phyloP scores from a whole-genome alignment of 257 asterid species.

The Solanum neorickii region DNA sequence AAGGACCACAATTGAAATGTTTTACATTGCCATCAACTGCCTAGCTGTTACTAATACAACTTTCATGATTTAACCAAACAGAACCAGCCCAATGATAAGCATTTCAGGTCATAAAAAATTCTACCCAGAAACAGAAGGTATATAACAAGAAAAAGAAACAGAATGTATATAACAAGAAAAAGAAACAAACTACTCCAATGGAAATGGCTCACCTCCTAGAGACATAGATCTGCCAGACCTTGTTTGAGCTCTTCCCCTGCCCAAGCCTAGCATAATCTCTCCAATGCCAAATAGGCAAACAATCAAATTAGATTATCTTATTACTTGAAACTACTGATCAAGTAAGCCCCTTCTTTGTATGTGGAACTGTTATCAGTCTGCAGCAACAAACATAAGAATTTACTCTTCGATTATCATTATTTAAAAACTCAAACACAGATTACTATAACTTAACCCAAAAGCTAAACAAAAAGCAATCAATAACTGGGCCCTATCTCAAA shows the following conservation, averaged over 20 bases:
- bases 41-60: neutral
- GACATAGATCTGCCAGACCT: slow-evolving; percentile 21
- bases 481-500: neutral
- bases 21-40: neutral
- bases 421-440: neutral
- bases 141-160: neutral
- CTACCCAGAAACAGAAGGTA: neutral
- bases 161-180: neutral
- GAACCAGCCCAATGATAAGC: neutral
- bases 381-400: neutral
- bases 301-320: neutral
- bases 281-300: neutral
- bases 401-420: neutral
- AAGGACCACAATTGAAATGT: neutral
- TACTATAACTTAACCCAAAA: neutral
- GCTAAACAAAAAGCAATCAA: neutral
- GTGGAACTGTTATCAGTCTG: neutral
- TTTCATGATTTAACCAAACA: neutral
- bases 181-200: neutral
- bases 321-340: neutral
- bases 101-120: neutral
- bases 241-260: slow-evolving; percentile 18
- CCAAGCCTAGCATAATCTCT: slow-evolving; percentile 11
- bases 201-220: slow-evolving; percentile 43
- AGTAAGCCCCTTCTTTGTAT: neutral